These are phyloP conservation scores for Pseudonectria buxi DNA, from an alignment of 2,329 filamentous ascomycete genomes.

Conservation along the genomic window DNA sequence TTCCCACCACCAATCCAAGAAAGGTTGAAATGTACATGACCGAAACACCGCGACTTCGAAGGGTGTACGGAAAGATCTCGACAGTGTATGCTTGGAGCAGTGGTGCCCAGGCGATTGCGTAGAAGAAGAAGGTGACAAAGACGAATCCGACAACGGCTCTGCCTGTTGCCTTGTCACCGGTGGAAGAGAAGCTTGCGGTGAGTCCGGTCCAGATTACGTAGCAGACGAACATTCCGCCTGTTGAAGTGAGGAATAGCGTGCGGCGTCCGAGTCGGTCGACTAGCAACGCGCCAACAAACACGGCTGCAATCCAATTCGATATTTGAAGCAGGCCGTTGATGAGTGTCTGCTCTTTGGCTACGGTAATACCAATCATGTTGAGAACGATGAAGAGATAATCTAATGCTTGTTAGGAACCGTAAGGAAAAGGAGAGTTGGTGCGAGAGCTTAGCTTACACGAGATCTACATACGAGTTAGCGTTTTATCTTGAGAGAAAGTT, in stretches of 20 bases:
- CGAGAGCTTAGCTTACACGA: too few species aligned
- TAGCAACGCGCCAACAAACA: constrained; percentile 27
- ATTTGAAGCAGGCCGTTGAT: constrained; percentile 25
- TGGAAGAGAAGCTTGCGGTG: constrained; percentile 17
- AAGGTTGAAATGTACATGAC: constrained; percentile 16
- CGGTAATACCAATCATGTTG: constrained; percentile 29
- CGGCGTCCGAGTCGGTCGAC: constrained; percentile 33
- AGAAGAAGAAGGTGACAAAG: constrained; percentile 31
- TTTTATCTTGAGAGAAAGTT: too few species aligned
- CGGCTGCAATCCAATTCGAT: constrained; percentile 29
- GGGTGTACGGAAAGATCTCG: constrained; percentile 19
- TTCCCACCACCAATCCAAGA: constrained; percentile 25
- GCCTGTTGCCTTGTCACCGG: constrained; percentile 10
- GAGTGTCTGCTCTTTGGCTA: constrained; percentile 26
- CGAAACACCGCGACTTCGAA: constrained; percentile 15
- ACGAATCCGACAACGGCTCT: constrained; percentile 27
- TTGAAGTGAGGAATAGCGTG: constrained; percentile 30
- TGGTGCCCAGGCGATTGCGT: constrained; percentile 28
- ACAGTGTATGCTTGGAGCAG: constrained; percentile 21
- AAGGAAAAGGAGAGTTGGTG: too few species aligned
- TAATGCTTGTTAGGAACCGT: too few species aligned
- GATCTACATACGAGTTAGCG: too few species aligned
- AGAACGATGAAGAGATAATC: constrained; percentile 32
- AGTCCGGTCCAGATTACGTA: constrained; percentile 26
- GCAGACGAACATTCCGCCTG: constrained; percentile 26